Percentiles rank a stretch among this genome's conserved stretches.
These are phyloP conservation scores for Candida pseudofarinosa DNA, from an alignment of 805 yeast genomes.

Conservation along the genomic window DNA sequence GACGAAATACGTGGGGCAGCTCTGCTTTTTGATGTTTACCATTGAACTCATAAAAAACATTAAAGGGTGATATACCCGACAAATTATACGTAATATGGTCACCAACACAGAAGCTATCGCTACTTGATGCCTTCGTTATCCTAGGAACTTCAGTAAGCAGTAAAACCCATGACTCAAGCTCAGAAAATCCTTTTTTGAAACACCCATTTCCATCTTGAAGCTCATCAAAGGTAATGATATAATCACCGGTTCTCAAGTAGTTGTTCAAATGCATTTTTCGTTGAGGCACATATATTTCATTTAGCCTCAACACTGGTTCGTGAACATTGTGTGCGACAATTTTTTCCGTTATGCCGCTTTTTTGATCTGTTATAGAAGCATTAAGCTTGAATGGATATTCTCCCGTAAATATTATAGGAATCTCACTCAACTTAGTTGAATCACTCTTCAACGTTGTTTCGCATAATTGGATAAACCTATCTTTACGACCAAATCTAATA, in stretches of 20 bases:
- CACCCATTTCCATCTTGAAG: constrained; percentile 74
- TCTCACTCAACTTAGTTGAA: constrained; percentile 26
- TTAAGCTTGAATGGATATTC: constrained; percentile 57
- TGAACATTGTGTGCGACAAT: constrained; percentile 43
- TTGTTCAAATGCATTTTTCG: constrained; percentile 20
- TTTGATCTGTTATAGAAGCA: constrained; percentile 57
- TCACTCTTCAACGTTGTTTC: constrained; percentile 27
- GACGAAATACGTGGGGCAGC: constrained; percentile 44
- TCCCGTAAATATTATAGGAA: constrained; percentile 57
- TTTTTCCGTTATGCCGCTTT: constrained; percentile 49
- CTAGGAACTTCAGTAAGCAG: constrained; percentile 76
- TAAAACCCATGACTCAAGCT: constrained; percentile 42
- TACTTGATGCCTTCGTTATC: constrained; percentile 36
- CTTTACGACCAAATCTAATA: constrained; percentile 46
- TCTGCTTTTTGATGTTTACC: constrained; percentile 55
- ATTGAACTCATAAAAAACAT: constrained; percentile 70
- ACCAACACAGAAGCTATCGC: constrained; percentile 78
- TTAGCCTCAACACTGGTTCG: constrained; percentile 11
- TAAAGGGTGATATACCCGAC: constrained; percentile 78
- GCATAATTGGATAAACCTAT: constrained; percentile 46
- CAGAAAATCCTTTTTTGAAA: constrained; percentile 36
- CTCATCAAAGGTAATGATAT: constrained; percentile 52
- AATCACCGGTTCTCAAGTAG: constrained; percentile 61
- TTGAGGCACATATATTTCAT: constrained; percentile 12
- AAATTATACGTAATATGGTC: constrained; percentile 76